phyloP scores from a whole-genome alignment of 78 protist species.

The Polysphondylium violaceum region DNA sequence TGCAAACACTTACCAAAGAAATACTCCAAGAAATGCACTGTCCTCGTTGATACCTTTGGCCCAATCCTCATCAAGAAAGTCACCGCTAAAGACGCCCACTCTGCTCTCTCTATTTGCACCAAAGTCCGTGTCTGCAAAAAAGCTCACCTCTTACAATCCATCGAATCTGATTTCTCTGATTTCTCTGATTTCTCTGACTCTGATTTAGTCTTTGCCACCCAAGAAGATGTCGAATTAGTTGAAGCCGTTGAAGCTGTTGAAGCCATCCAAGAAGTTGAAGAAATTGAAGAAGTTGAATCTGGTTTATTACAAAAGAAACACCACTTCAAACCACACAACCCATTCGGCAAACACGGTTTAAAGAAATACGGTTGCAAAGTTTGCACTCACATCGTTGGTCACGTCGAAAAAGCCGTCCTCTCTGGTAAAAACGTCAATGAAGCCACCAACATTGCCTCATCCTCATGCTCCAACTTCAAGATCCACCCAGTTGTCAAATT shows the following conservation, averaged over 20 bases:
- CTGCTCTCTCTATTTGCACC: not conserved
- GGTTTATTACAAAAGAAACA: not conserved
- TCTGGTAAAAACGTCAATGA: not conserved
- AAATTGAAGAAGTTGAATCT: not conserved
- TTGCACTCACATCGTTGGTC: no score
- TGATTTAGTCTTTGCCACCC: not conserved
- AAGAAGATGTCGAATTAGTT: not conserved
- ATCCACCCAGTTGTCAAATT: not conserved
- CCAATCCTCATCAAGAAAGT: not conserved
- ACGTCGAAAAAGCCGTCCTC: not conserved
- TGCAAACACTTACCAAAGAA: not conserved
- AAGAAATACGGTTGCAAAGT: no score
- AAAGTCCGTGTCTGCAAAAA: not conserved
- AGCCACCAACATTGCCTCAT: not conserved
- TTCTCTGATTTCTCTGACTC: not conserved
- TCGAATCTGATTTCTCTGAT: not conserved
- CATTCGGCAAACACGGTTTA: no score
- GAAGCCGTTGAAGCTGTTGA: not conserved
- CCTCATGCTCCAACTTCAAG: not conserved
- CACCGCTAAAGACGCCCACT: not conserved
- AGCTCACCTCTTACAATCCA: not conserved
- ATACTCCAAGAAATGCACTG: not conserved
- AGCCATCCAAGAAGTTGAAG: not conserved
- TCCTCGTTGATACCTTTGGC: not conserved
- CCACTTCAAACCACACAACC: slow-evolving; percentile 1